Conservation (phyloP, 2,329 filamentous ascomycete genomes). For the Alternaria rosae region DNA sequence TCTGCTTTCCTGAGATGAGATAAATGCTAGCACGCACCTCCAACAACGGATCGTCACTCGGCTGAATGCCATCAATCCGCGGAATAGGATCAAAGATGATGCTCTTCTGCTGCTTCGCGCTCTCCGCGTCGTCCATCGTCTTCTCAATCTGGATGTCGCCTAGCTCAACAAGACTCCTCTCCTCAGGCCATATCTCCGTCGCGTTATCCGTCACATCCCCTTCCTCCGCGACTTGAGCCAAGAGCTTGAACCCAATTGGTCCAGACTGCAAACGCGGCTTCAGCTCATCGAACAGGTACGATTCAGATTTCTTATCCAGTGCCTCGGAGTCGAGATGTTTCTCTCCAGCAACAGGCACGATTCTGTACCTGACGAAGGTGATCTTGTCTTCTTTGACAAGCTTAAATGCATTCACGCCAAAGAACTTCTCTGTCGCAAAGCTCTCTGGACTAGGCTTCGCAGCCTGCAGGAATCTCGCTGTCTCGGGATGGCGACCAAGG, state of each 20-base stretch:
- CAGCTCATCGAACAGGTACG: slow-evolving; percentile 62
- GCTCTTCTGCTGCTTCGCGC: slow-evolving; percentile 56
- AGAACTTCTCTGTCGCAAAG: slow-evolving; percentile 60
- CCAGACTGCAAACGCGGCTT: slow-evolving; percentile 45
- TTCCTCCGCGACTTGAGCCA: slow-evolving; percentile 60
- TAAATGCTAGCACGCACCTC: slow-evolving; percentile 65
- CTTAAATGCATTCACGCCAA: slow-evolving; percentile 59
- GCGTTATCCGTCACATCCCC: slow-evolving; percentile 59
- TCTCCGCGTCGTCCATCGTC: slow-evolving; percentile 52
- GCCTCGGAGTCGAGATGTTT: slow-evolving; percentile 51
- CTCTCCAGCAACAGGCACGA: slow-evolving; percentile 57
- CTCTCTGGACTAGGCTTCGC: slow-evolving; percentile 60
- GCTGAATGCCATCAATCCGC: slow-evolving; percentile 61
- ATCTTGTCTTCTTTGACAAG: slow-evolving; percentile 53
- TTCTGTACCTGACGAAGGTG: slow-evolving; percentile 59
- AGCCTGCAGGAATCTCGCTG: slow-evolving; percentile 57
- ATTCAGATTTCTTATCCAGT: slow-evolving; percentile 47
- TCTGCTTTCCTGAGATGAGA: slow-evolving; percentile 62
- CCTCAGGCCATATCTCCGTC: slow-evolving; percentile 62
- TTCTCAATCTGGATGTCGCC: slow-evolving; percentile 58
- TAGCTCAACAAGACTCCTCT: slow-evolving; percentile 59
- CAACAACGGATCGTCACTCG: slow-evolving; percentile 63
- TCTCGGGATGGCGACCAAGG: slow-evolving; percentile 56
- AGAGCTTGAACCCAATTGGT: slow-evolving; percentile 56
- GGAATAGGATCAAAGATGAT: slow-evolving; percentile 67